Evolutionary conservation across 2,329 filamentous ascomycete species (phyloP), one percentile per base, ranked within the genome.

Genomic region (Venturia pyrina): DNA sequence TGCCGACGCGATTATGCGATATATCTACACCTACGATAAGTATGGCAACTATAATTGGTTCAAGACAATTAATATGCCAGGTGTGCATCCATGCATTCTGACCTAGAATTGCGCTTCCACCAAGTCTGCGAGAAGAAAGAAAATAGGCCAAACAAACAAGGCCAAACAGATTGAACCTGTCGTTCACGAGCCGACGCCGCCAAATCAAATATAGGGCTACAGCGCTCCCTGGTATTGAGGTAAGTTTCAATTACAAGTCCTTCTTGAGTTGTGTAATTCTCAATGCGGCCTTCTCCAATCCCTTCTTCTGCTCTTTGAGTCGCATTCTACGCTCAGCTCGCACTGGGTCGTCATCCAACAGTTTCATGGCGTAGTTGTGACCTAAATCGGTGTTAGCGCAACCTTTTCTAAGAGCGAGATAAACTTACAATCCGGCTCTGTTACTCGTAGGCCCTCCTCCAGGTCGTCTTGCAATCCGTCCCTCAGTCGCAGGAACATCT

Each of bases 401-500:
- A 48, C 4, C 11, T 41, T 63, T 48, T 11, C 10, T 19, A n/a
- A 34, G 1, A 24, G 17, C 28, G 17, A 13, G 28, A 48, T 15
- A 43, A 24, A 62, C 57, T 66, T 66, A 66, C 64, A 56, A 28
- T 66, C 57, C 10, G 28, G n/a, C 13, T 48, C 56, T 19, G 19
- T n/a, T 13, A 66, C 24, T 5, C 46, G 17, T n/a, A 66, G 19
- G 11, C 15, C 64, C n/a, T 40, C 53, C 24, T 44, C 32, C 15
- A 66, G 28, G 11, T 66, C 64, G 13, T 66, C 34, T 11, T 46
- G 53, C 3, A 66, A 32, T 11, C 40, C 41, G 32, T 66, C 24
- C 5, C 64, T 41, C 10, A 66, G 50, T 13, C 13, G 28, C 7
- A 62, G 17, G 17, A 66, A 59, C 65, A 78, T 69, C 53, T 78